A percentile compares a stretch with the other conserved stretches of the same genome.
phyloP scores from a whole-genome alignment of 2,329 filamentous ascomycete species.

The Akanthomyces muscarius region DNA sequence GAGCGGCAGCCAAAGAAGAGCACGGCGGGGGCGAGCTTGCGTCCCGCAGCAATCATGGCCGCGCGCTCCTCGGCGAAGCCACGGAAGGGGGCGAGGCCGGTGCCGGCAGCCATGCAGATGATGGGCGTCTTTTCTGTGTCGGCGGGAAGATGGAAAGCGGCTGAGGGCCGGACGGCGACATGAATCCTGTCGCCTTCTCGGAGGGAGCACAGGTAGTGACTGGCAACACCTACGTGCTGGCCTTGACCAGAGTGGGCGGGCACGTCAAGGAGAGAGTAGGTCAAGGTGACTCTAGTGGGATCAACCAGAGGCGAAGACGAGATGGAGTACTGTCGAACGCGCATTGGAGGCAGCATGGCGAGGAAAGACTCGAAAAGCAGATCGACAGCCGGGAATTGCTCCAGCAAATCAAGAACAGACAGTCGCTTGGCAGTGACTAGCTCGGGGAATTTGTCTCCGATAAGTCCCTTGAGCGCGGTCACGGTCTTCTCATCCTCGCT shows the following conservation, averaged over 20 bases:
- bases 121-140: conserved; percentile 44
- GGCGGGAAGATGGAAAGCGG: conserved; percentile 46
- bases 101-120: conserved; percentile 49
- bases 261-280: conserved; percentile 61
- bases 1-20: conserved; percentile 48
- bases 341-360: conserved; percentile 70
- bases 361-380: conserved; percentile 66
- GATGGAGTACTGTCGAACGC: conserved; percentile 74
- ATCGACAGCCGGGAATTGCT: conserved; percentile 55
- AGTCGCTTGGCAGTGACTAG: conserved; percentile 53
- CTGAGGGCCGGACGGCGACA: conserved; percentile 46
- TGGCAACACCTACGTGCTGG: conserved; percentile 56
- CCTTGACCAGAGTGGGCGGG: conserved; percentile 49
- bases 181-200: conserved; percentile 40
- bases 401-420: conserved; percentile 66
- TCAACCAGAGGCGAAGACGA: conserved; percentile 67
- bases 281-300: conserved; percentile 56
- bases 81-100: conserved; percentile 59
- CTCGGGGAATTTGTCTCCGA: conserved; percentile 43
- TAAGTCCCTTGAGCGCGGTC: conserved; percentile 43
- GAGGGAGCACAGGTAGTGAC: conserved; percentile 54
- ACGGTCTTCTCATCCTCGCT: conserved; percentile 43
- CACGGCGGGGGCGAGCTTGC: conserved; percentile 50
- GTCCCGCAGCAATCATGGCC: conserved; percentile 45
- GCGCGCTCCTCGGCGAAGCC: conserved; percentile 61